Base-by-base conservation (phyloP, 1,284 basidiomycete genomes). In the Ustilago esculenta region DNA sequence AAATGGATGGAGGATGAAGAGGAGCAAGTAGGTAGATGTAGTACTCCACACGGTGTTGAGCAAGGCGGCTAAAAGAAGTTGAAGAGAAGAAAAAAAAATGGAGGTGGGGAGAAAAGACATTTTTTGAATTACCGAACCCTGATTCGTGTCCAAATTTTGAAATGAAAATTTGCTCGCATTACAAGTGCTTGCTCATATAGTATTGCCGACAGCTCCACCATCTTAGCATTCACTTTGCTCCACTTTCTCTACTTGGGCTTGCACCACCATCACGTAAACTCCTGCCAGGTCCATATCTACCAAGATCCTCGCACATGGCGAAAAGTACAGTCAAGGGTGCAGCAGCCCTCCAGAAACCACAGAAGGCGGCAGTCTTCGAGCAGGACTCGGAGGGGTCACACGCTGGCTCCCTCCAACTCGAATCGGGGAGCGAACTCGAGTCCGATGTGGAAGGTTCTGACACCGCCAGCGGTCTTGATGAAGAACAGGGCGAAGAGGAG, bases 331-430 rank as follows among this genome's bases (percentile, higher is more conserved):
- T 20, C 11, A 44, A 34, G 25, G 33, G 14, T n/a, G n/a, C 39
- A 10, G 29, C 32, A 14, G 11, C 49, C 5, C 32, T 33, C 25
- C 4, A 18, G 15, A 47, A 17, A 33, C 8, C 50, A 17, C 32
- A 42, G 4, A 36, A 41, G 17, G 37, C 53, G 7, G 37, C 65
- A 0, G 59, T 56, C 11, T 69, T 71, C 40, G 57, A 71, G 37
- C 61, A 65, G 32, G 63, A 66, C 17, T 71, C 63, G 15, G 63
- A 70, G n/a, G 46, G 17, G 2, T 58, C 55, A 1, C 57, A 69
- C 17, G 51, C n/a, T 9, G 56, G 48, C n/a, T 53, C 57, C 1
- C 24, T 61, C 5, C 29, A 60, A 17, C 49, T 67, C 20, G 45
- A 34, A 6, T 56, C 63, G 1, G 55, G 36, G 9, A 53, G 53